Percentiles rank a stretch among this genome's conserved stretches.
phyloP scores from a whole-genome alignment of 2,329 filamentous ascomycete species.

The Venturia carpophila region DNA sequence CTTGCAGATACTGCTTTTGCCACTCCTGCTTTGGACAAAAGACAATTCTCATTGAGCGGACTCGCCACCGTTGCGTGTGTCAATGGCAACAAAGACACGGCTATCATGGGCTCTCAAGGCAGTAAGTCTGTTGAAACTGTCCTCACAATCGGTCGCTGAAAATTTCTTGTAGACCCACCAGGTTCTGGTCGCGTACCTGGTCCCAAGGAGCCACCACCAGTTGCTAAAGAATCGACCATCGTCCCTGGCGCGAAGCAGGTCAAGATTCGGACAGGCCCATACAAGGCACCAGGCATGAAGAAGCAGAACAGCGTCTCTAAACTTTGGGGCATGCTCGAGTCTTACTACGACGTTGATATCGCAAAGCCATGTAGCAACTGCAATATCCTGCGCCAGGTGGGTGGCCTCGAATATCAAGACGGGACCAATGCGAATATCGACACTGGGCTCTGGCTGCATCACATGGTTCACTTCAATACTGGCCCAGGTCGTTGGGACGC shows the following conservation, averaged over 20 bases:
- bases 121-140: neutral
- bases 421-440: slow-evolving; percentile 17
- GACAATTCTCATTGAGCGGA: neutral
- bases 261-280: slow-evolving; percentile 16
- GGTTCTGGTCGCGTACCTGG: neutral
- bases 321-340: slow-evolving; percentile 17
- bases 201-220: neutral
- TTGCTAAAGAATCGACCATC: neutral
- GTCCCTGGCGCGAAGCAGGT: slow-evolving; percentile 13
- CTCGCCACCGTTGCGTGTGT: neutral
- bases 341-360: slow-evolving; percentile 12
- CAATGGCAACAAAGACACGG: neutral
- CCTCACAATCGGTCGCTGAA: neutral
- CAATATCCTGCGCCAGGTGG: slow-evolving; percentile 14
- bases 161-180: neutral
- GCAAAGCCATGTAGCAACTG: slow-evolving; percentile 11
- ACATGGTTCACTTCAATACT: slow-evolving; percentile 17
- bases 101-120: neutral
- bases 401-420: slow-evolving; percentile 15
- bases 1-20: neutral
- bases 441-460: slow-evolving; percentile 14
- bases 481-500: slow-evolving; percentile 5
- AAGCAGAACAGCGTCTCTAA: neutral
- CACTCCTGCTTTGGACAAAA: neutral
- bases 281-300: slow-evolving; percentile 15